Evolutionary conservation across 805 yeast genomes (phyloP), one percentile per base, ranked within the genome.

Genomic region (Hemisphaericaspora nanyangensis): DNA sequence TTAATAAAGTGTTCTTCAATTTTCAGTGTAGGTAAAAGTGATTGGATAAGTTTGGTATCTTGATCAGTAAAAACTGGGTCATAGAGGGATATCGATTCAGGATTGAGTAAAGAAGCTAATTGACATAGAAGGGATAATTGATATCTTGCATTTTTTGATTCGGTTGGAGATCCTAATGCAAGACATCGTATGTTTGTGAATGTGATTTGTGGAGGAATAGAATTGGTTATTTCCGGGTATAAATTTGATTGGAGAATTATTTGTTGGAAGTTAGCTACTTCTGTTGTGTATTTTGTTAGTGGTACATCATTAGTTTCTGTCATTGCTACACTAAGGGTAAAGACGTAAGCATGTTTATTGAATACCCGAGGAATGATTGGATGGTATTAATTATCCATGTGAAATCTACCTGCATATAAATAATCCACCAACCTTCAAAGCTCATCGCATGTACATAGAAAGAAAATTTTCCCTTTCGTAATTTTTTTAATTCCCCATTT

Each of bases 141-240:
- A 54, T 72, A 83, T 29, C 77, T 60, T 1, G 91, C 83, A 17
- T 76, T 74, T n/a, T 51, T 55, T 38, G 77, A 81, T 6, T 73
- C 74, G 11, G 74, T 57, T 4, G 87, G 84, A 5, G 79, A 69
- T 0, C 95, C 95, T 16, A 85, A 61, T 0, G 91, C 95, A 22
- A 85, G 57, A 50, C 91, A 85, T 48, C 88, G 63, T 44, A 85
- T 69, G 19, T 8, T 17, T 4, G 29, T n/a, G 20, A 33, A n/a
- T 4, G 29, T n/a, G 20, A 33, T 22, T 6, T 11, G 16, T 17
- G 19, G n/a, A 6, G 16, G 2, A 22, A 17, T 13, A 6, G 35
- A 33, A 4, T 31, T 34, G 7, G 15, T 32, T 10, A 37, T 13
- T 13, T 17, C 17, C 16, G 19, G 8, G 12, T 16, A 35, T n/a